Evolutionary conservation across 805 yeast genomes (phyloP), one percentile per base, ranked within the genome.

Genomic region (Yarrowia porcina): DNA sequence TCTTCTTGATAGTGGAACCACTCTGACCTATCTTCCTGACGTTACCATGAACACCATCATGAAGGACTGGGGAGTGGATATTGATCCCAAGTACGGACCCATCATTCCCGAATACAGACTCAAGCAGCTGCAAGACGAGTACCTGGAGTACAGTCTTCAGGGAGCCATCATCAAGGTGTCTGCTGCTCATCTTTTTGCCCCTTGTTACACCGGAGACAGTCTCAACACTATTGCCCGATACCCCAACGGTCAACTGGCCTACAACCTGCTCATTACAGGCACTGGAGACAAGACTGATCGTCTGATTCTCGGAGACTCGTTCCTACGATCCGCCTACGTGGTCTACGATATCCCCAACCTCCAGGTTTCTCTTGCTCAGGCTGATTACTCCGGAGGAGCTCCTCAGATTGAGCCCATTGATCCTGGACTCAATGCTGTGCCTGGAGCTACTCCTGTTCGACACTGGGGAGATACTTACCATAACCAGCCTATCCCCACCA

Each of bases 111-210:
- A 56, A 18, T 39, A 28, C 27, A 56, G 20, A 18, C 91, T 78
- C 49, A 78, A 84, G 63, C 89, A 97, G 80, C 93, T 82, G 67
- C 73, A 81, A 30, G 82, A 94, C 76, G 98, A 98, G 65, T 97
- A 93, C 73, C 81, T 94, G 76, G 91, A 97, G 54, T 86, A 94
- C 77, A 91, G 81, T 74, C 87, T 94, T 68, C 86, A 83, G 65
- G 98, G 98, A 67, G 90, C 92, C 80, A 94, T 91, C 80, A 88
- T 96, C 60, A 85, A 94, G 74, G 73, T 87, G 66, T 87, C 98
- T 38, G 86, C 84, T 72, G 97, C 93, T 75, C 94, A 94, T 44
- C 62, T 73, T 42, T 67, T 72, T 52, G 62, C 68, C 62, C 71
- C 71, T 3, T 36, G 30, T 5, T 28, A 39, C n/a, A 41, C 47